phyloP scores from a whole-genome alignment of 257 asterid genomes.

The Craterostigma plantagineum region DNA sequence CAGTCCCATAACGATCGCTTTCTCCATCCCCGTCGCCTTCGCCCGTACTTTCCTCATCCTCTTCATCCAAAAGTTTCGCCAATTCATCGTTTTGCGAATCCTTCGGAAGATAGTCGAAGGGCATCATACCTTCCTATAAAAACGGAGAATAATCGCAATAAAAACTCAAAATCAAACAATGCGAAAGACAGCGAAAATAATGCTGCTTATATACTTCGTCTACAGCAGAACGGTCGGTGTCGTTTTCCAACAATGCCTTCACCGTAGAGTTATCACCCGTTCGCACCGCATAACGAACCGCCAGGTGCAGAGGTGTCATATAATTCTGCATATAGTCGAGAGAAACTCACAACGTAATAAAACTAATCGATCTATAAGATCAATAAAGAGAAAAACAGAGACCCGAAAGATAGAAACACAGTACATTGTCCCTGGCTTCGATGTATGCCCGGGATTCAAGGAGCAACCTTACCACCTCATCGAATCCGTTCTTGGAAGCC shows the following conservation, averaged over 20 bases:
- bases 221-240: slow-evolving; percentile 80
- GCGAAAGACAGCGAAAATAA: neutral
- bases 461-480: slow-evolving; percentile 69
- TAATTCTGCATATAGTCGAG: neutral
- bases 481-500: slow-evolving; percentile 97
- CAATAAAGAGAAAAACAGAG: neutral
- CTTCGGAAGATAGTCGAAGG: too few species aligned
- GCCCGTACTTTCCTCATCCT: too few species aligned
- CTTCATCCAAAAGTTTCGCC: too few species aligned
- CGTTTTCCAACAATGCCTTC: slow-evolving; percentile 56
- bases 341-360: too few species aligned
- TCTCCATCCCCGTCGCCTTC: too few species aligned
- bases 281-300: slow-evolving; percentile 96
- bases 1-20: too few species aligned
- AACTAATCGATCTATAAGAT: neutral
- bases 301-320: slow-evolving; percentile 77
- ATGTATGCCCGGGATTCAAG: slow-evolving; percentile 63
- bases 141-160: too few species aligned
- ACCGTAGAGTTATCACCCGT: slow-evolving; percentile 68
- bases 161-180: too few species aligned
- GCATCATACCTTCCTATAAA: too few species aligned
- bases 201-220: slow-evolving; percentile 37
- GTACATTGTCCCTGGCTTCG: slow-evolving; percentile 91
- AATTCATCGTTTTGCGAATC: too few species aligned
- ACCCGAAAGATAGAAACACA: slow-evolving; percentile 10